phyloP scores from a whole-genome alignment of 345 rosid species.

The Orychophragmus violaceus region DNA sequence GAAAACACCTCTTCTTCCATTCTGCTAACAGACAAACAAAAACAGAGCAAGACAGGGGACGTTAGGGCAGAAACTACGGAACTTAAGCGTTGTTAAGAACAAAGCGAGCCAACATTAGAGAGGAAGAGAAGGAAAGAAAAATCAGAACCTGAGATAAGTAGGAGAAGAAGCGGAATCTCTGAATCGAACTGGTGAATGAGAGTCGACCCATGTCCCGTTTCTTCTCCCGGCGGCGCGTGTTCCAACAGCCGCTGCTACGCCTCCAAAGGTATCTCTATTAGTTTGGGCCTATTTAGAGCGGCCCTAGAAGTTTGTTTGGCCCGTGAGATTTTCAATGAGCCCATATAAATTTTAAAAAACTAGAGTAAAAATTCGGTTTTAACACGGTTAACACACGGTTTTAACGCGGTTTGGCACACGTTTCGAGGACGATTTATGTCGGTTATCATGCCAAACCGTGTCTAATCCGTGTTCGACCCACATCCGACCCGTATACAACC shows the following conservation, averaged over 20 bases:
- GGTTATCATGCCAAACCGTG: too few relatives aligned
- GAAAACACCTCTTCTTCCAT: slow-evolving; percentile 20
- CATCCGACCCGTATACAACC: too few relatives aligned
- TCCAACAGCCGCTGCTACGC: slow-evolving; percentile 1
- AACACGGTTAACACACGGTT: too few relatives aligned
- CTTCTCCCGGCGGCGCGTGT: slow-evolving; percentile 7
- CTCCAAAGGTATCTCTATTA: too few relatives aligned
- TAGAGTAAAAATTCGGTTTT: too few relatives aligned
- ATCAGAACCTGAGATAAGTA: slow-evolving; percentile 15
- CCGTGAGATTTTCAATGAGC: too few relatives aligned
- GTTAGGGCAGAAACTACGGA: not conserved
- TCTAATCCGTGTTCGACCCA: too few relatives aligned
- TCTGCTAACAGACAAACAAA: slow-evolving; percentile 13
- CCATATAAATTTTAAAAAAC: too few relatives aligned
- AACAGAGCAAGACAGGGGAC: not conserved
- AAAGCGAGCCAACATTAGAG: not conserved
- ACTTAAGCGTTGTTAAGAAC: not conserved
- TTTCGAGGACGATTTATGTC: too few relatives aligned
- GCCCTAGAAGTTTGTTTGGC: too few relatives aligned
- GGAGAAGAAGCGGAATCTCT: slow-evolving; percentile 18
- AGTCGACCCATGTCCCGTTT: slow-evolving; percentile 23
- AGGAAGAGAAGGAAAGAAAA: not conserved
- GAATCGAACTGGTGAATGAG: slow-evolving; percentile 8
- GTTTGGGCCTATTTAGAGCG: too few relatives aligned
- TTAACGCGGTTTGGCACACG: too few relatives aligned